Base-by-base conservation (phyloP, 108 stramenopile genomes). In the Schizochytrium sp. region DNA sequence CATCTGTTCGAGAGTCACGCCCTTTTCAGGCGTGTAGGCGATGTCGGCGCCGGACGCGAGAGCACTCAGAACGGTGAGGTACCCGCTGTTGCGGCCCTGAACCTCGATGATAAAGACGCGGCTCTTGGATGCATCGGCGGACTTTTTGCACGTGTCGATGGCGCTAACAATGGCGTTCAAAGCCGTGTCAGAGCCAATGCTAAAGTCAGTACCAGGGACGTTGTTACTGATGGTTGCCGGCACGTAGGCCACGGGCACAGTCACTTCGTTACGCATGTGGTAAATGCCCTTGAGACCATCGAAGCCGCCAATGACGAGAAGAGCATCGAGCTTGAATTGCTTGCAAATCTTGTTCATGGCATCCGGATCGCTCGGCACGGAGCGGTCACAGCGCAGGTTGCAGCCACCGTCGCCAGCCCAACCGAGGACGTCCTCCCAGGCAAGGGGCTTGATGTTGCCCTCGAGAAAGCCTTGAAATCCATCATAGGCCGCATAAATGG, bases 151-250 rank as follows among this genome's bases (percentile, higher is more conserved):
- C 16, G 76, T 83, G 23, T 83, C 76, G 3, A 83, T 83, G 45
- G 76, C 76, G 28, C 76, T 83, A 23, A 83, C 76, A 34, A 83
- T 83, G n/a, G 76, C 76, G 51, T 83, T 83, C 43, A 83, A 18
- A 34, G 76, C 45, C 45, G 76, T 83, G 76, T 83, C 76, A 34
- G 48, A 83, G 10, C 76, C 76, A 34, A 83, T 53, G 51, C 76
- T 83, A 28, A 83, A 83, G 76, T 83, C 76, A 6, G 76, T 83
- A 6, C 76, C 76, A 21, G 76, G 76, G 18, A 83, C 76, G 76
- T 53, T 83, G 51, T 83, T 83, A 23, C 48, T 53, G 51, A 83
- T 83, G 25, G 76, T 83, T 12, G 76, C 76, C n/a, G 76, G 76
- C 6, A 83, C 51, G 76, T 53, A 83, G 76, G 76, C 76, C 19